Base-by-base conservation (phyloP, 2,329 filamentous ascomycete species). In the Gaeumannomyces tritici region DNA sequence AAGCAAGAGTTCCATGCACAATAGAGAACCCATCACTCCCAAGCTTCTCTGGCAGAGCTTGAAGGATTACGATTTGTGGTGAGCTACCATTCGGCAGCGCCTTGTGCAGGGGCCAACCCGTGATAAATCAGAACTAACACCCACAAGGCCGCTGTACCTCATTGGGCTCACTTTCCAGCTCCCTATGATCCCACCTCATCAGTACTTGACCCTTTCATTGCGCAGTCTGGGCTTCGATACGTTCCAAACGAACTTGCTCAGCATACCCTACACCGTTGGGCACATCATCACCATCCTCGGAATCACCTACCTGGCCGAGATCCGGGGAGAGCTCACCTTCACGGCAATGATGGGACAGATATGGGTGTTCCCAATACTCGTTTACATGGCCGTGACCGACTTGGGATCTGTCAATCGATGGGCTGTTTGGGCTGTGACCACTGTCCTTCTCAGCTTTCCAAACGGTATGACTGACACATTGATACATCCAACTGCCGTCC, bases 201-300 rank as follows among this genome's bases (percentile, higher is more conserved):
- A 77, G 21, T 88, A 88, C 64, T 76, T 89, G 6, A 85, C 86
- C 0, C 77, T 87, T 6, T 83, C 80, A 1, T 76, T 89, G 7
- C 79, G 80, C 57, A 73, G 76, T 1, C 74, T 88, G 0, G 86
- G 80, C 2, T 87, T 87, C 72, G 74, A 77, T 64, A 84, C 82
- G 2, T 86, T 89, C 70, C 73, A 83, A 27, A 79, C 84, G 1
- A 89, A 88, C 68, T 70, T 89, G 42, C 77, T 89, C 9, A 80
- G 81, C 2, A 88, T 89, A n/a, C 81, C 83, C 0, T 79, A 75
- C 56, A 75, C 73, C 0, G 71, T 77, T 56, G 60, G 65, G 12
- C 72, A 73, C 62, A 74, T 74, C 21, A 67, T 76, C 35, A 73
- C 71, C 35, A 76, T 75, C 72, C 65, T 77, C 8, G 62, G 62